Evolutionary conservation across 768 basidiomycete genomes (phyloP).

Genomic region (Phaffia tasmanica): DNA sequence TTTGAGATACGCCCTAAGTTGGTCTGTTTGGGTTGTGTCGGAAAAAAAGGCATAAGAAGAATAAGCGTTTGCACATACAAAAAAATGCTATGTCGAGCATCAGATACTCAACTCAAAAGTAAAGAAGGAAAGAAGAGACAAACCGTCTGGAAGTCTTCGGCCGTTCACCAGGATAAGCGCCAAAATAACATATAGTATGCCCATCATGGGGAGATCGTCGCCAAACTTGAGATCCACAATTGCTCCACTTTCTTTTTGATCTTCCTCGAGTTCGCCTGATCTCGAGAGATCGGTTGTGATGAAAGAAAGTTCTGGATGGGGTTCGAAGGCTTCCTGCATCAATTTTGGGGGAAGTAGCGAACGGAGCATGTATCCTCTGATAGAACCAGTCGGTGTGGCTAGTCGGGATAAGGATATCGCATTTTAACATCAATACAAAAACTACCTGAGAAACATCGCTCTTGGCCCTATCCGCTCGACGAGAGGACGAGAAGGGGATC

Average conservation of each 20-base stretch:
- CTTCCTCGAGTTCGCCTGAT: constrained; percentile 44
- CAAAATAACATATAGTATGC: constrained; percentile 69
- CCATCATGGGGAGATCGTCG: constrained; percentile 50
- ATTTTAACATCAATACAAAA: constrained; percentile 32
- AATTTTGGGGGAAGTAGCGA: constrained; percentile 55
- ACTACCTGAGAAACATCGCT: too few species aligned
- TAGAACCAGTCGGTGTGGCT: constrained; percentile 49
- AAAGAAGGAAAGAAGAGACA: constrained; percentile 33
- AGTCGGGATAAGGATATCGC: constrained; percentile 30
- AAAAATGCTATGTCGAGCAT: not conserved
- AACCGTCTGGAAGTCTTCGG: constrained; percentile 61
- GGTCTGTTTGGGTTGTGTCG: constrained; percentile 43
- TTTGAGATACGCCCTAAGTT: constrained; percentile 59
- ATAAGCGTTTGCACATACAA: not conserved
- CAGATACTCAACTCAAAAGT: not conserved
- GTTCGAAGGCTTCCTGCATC: constrained; percentile 38
- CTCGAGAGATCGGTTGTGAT: constrained; percentile 45
- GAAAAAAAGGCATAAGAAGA: constrained; percentile 3
- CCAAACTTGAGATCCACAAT: constrained; percentile 34
- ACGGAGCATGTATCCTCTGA: constrained; percentile 74
- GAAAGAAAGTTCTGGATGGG: constrained; percentile 45
- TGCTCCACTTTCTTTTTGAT: constrained; percentile 47
- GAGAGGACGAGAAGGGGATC: too few species aligned
- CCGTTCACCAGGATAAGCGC: constrained; percentile 75
- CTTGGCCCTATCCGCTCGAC: not conserved